phyloP scores from a whole-genome alignment of 208 protist species.

The Phytomonas serpens region DNA sequence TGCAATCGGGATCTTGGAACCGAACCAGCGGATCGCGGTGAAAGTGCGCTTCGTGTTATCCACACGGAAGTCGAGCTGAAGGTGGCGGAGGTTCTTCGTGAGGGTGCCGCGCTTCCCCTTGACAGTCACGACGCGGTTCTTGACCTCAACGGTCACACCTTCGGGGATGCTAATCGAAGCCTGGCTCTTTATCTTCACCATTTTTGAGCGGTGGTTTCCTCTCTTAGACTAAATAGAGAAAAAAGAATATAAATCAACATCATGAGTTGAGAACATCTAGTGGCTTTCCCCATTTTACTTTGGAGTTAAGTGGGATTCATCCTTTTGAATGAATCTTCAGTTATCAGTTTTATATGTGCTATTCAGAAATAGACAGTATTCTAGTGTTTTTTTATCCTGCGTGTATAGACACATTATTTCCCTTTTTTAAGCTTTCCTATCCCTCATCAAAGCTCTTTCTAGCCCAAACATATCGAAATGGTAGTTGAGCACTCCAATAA shows the following conservation, averaged over 20 bases:
- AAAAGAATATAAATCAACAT: background rate
- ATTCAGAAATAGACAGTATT: background rate
- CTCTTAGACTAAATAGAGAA: slow-evolving; percentile 10
- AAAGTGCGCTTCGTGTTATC: slow-evolving; percentile 59
- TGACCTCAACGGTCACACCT: slow-evolving; percentile 49
- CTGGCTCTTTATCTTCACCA: slow-evolving; percentile 85
- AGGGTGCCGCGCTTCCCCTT: slow-evolving; percentile 96
- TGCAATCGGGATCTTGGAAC: slow-evolving; percentile 91
- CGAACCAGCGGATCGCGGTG: slow-evolving; percentile 94
- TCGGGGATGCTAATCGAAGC: slow-evolving; percentile 56
- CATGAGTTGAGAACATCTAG: background rate
- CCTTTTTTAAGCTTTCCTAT: background rate
- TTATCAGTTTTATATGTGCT: background rate
- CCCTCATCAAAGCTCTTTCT: background rate
- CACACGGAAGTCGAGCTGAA: slow-evolving; percentile 87
- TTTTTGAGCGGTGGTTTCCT: slow-evolving; percentile 15
- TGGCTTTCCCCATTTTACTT: background rate
- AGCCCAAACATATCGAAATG: background rate
- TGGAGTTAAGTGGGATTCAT: background rate
- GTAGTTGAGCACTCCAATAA: background rate
- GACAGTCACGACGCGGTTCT: slow-evolving; percentile 84
- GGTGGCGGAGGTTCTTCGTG: slow-evolving; percentile 89
- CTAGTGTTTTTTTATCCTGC: background rate
- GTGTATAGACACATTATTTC: background rate
- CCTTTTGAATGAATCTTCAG: background rate